Evolutionary conservation across 2,329 filamentous ascomycete species (phyloP).

Genomic region (Didymosphaeria variabile): DNA sequence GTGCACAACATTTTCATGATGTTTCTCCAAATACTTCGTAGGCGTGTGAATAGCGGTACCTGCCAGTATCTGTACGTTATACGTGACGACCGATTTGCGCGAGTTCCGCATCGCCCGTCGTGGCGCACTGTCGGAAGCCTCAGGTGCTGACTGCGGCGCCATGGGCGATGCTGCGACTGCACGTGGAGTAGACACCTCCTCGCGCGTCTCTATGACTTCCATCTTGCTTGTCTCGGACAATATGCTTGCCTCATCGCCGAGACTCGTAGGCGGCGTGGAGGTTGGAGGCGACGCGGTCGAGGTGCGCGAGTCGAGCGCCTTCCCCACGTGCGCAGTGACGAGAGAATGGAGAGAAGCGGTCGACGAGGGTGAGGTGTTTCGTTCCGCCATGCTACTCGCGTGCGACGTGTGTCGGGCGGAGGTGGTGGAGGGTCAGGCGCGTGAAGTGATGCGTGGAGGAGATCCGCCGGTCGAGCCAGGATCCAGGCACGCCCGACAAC

Average conservation of each 20-base stretch:
- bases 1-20: constrained; percentile 49
- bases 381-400: constrained; percentile 42
- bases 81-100: constrained; percentile 67
- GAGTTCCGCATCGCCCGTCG: constrained; percentile 58
- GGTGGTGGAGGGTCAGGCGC: constrained; percentile 43
- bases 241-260: constrained; percentile 69
- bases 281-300: constrained; percentile 63
- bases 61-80: constrained; percentile 71
- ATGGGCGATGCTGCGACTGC: constrained; percentile 27
- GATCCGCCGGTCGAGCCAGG: constrained; percentile 33
- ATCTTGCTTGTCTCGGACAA: constrained; percentile 50
- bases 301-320: constrained; percentile 47
- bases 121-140: constrained; percentile 32
- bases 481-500: constrained; percentile 40
- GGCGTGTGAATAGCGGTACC: constrained; percentile 69
- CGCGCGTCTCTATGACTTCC: constrained; percentile 38
- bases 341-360: constrained; percentile 54
- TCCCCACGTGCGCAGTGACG: constrained; percentile 48
- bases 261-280: constrained; percentile 73
- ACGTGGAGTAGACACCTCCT: constrained; percentile 23
- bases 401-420: constrained; percentile 33
- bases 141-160: constrained; percentile 25
- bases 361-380: constrained; percentile 48
- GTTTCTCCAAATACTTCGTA: constrained; percentile 52
- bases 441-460: constrained; percentile 29